Evolutionary conservation across 1,284 basidiomycete genomes (phyloP).

Genomic region (Tylopilus sp.): DNA sequence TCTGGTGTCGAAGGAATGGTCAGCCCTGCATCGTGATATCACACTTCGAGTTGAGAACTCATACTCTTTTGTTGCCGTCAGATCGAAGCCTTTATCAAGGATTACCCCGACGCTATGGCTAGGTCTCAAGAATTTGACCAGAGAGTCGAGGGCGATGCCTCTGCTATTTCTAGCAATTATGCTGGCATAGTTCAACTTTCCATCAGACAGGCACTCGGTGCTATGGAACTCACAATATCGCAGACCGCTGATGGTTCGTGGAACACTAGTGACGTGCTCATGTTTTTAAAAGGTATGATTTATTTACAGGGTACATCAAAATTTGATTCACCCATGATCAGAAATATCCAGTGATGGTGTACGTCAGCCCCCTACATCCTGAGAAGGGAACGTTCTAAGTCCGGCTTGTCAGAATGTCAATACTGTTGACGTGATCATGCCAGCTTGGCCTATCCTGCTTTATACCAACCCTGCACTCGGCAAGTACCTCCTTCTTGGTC

Average conservation of each 20-base stretch:
- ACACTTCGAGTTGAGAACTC: background rate
- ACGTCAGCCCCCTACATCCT: conserved; percentile 35
- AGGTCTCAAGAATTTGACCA: conserved; percentile 65
- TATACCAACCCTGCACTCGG: conserved; percentile 73
- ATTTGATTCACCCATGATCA: conserved; percentile 31
- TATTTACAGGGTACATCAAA: background rate
- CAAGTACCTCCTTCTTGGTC: conserved; percentile 68
- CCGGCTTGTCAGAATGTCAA: conserved; percentile 65
- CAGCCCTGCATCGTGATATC: conserved; percentile 24
- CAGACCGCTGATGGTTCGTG: conserved; percentile 60
- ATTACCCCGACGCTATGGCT: conserved; percentile 59
- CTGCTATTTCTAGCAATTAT: conserved; percentile 66
- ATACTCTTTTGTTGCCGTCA: conserved; percentile 39
- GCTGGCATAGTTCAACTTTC: conserved; percentile 67
- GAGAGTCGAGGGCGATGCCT: conserved; percentile 65
- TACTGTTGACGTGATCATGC: conserved; percentile 80
- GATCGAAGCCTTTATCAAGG: conserved; percentile 67
- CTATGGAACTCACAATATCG: conserved; percentile 71
- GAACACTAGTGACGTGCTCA: conserved; percentile 67
- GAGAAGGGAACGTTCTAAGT: conserved; percentile 10
- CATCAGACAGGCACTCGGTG: conserved; percentile 69
- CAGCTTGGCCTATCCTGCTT: conserved; percentile 72
- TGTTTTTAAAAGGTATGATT: conserved; percentile 71
- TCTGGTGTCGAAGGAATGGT: conserved; percentile 56
- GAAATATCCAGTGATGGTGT: conserved; percentile 80